Evolutionary conservation across 2,329 filamentous ascomycete species (phyloP), one percentile per base, ranked within the genome.

Genomic region (Clathrospora elynae): DNA sequence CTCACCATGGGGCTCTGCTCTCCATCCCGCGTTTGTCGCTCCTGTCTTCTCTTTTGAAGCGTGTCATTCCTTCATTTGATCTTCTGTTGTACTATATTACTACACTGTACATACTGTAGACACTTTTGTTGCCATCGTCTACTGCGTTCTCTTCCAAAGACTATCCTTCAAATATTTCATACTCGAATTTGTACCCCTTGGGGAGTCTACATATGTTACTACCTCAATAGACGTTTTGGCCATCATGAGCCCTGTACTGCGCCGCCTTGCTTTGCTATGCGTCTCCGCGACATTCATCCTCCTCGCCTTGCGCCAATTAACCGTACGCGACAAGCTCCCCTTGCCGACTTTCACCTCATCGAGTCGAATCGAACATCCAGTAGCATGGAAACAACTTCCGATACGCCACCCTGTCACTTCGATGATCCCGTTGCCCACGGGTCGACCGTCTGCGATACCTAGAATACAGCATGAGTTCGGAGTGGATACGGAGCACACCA

Each of bases 391-490:
- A 36, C 49, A 64, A 16, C 41, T 71, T 9, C 57, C 62, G 4
- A 44, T 59, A 16, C 60, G 51, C 11, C 60, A 68, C 30, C 64
- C 68, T 1, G 53, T 72, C 5, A 38, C 62, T 5, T 65, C 62
- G 9, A 61, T 62, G 9, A 60, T 61, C 3, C 24, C 62, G 7
- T 51, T 72, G 12, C 70, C 70, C 3, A 60, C 58, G 7, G 67
- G 62, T 16, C 52, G 40, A 7, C 55, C 67, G 6, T 14, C 42
- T 3, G 18, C 55, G 0, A 68, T 73, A 17, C 70, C 70, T 5
- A 55, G 44, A 33, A 71, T 73, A 40, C 70, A 73, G 46, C 64
- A 67, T 36, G 55, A 66, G 5, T 71, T 70, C 38, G 56, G 57
- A 35, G 55, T 54, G 2, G 68, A 71, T 51, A 63, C 65, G n/a